These are phyloP conservation scores for Termitomyces eurrhizus DNA, from an alignment of 768 basidiomycete species.

Conservation along the genomic window DNA sequence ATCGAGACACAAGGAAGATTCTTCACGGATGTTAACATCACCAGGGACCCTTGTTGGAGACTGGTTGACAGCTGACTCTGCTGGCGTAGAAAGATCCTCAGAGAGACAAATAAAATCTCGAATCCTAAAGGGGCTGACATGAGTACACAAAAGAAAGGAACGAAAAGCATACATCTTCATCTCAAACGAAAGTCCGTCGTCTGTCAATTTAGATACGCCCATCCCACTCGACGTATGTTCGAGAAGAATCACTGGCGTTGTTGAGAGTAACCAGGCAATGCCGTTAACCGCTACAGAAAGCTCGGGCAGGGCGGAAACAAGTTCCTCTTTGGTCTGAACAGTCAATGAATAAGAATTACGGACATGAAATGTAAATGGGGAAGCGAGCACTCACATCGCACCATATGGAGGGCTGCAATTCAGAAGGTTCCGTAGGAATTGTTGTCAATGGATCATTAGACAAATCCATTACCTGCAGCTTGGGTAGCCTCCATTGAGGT, in stretches of 20 bases:
- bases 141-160: neutral
- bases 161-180: conserved; percentile 10
- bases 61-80: neutral
- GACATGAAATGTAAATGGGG: neutral
- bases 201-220: conserved; percentile 6
- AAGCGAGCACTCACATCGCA: conserved; percentile 10
- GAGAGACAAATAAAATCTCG: conserved; percentile 12
- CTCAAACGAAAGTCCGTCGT: conserved; percentile 11
- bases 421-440: neutral
- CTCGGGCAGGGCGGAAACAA: conserved; percentile 17
- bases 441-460: neutral
- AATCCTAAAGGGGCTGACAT: conserved; percentile 3
- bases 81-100: conserved; percentile 6
- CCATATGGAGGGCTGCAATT: conserved; percentile 14
- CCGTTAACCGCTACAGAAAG: conserved; percentile 15
- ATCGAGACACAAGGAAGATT: neutral
- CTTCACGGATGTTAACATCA: neutral
- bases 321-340: conserved; percentile 18
- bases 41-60: neutral
- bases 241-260: conserved; percentile 12
- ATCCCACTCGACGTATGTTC: conserved; percentile 6
- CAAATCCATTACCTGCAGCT: neutral
- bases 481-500: conserved; percentile 14
- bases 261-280: conserved; percentile 15
- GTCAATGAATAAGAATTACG: neutral